Percentiles rank a stretch among this genome's conserved stretches.
Conservation (phyloP, 1,284 basidiomycete genomes). For the Wallemia hederae region DNA sequence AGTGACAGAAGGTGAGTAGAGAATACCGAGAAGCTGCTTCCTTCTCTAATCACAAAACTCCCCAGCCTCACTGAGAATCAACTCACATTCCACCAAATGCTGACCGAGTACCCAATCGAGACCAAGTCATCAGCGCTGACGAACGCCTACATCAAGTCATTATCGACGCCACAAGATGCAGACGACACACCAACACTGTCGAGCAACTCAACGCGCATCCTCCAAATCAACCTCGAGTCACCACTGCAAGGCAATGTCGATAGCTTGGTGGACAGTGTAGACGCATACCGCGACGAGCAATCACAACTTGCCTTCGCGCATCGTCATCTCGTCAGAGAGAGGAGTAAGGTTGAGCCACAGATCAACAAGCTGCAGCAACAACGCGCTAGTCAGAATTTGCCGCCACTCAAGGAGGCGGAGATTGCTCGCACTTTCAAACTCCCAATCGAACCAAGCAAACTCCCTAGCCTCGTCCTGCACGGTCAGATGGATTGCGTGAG, state of each 20-base stretch:
- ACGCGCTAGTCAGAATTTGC: constrained; percentile 53
- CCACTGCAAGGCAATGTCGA: constrained; percentile 28
- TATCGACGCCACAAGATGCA: constrained; percentile 22
- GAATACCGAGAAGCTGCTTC: constrained; percentile 6
- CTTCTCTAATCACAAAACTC: constrained; percentile 2
- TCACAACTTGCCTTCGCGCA: constrained; percentile 75
- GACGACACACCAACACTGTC: constrained; percentile 23
- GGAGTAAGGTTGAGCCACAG: constrained; percentile 46
- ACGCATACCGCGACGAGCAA: constrained; percentile 63
- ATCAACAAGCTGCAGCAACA: constrained; percentile 65
- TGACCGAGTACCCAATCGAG: constrained; percentile 67
- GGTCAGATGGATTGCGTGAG: constrained; percentile 66
- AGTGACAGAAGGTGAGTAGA: constrained; percentile 40
- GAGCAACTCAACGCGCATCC: constrained; percentile 9
- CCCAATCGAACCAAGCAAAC: constrained; percentile 56
- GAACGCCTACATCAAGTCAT: constrained; percentile 48
- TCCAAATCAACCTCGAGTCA: constrained; percentile 18
- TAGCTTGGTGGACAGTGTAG: constrained; percentile 54
- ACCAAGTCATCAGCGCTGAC: constrained; percentile 65
- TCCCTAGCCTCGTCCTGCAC: constrained; percentile 60
- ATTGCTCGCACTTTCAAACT: constrained; percentile 58
- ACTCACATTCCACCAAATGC: constrained; percentile 63
- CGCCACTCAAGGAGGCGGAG: constrained; percentile 62
- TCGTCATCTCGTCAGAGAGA: constrained; percentile 74
- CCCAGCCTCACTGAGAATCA: constrained; percentile 51